A percentile compares a stretch with the other conserved stretches of the same genome.
Conservation (phyloP, 169 alveolate genomes). For the Theileria parva region DNA sequence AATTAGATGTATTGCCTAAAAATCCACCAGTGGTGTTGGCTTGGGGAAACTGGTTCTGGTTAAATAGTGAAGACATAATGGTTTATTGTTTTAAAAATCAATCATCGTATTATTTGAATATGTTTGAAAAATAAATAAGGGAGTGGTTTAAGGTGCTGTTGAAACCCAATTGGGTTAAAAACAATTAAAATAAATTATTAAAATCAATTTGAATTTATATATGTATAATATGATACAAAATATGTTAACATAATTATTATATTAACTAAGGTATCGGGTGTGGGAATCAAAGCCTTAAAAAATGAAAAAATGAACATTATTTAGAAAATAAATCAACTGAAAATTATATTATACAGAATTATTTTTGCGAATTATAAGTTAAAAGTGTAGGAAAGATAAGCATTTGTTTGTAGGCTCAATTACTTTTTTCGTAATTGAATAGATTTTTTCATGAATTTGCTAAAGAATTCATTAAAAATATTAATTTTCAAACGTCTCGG, state of each 20-base stretch:
- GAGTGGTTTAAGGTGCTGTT: too few relatives aligned
- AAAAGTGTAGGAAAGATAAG: conserved; percentile 7
- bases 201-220: not conserved
- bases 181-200: not conserved
- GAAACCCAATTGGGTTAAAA: not conserved
- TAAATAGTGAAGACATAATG: conserved; percentile 6
- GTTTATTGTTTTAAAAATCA: not conserved
- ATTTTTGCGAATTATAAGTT: not conserved
- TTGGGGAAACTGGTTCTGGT: not conserved
- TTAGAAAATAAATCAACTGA: not conserved
- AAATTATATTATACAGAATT: not conserved
- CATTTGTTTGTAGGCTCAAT: not conserved
- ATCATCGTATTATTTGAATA: not conserved
- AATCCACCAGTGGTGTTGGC: not conserved
- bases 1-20: not conserved
- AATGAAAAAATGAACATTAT: not conserved
- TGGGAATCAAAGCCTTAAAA: not conserved
- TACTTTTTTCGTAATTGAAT: conserved; percentile 2
- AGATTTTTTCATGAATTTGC: conserved; percentile 24
- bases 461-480: conserved; percentile 13
- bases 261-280: conserved; percentile 1
- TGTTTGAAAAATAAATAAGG: not conserved
- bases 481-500: conserved; percentile 14
- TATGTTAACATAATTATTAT: not conserved
- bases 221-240: not conserved